Conservation (phyloP, 176 grass and related monocot species). For the Aegilops sharonensis region DNA sequence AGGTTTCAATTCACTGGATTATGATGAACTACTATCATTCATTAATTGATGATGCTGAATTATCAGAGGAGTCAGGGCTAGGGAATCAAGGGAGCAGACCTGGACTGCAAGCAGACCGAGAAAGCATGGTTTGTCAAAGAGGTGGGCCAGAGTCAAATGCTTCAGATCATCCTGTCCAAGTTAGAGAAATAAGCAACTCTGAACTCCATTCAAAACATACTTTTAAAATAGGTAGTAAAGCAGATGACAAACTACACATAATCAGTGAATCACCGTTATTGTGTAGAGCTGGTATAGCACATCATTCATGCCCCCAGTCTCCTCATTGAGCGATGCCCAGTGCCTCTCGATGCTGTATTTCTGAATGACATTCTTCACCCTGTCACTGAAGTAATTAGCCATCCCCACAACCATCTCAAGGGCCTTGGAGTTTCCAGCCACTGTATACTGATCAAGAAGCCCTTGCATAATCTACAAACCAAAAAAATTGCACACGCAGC, state of each 20-base stretch:
- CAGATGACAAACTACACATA: neutral
- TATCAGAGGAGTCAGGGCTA: neutral
- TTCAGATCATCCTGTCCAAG: conserved; percentile 70
- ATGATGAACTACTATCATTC: neutral
- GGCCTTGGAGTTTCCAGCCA: conserved; percentile 61
- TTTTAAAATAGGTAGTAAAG: neutral
- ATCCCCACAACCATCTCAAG: conserved; percentile 76
- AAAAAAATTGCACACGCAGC: neutral
- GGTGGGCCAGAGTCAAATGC: conserved; percentile 89
- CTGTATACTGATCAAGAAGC: conserved; percentile 84
- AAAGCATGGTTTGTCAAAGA: conserved; percentile 98
- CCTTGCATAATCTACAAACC: conserved; percentile 86
- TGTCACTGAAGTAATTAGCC: conserved; percentile 83
- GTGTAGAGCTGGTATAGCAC: conserved; percentile 85
- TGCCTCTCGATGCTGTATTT: conserved; percentile 94
- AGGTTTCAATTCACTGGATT: neutral
- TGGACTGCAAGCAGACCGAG: conserved; percentile 89
- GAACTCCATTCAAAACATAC: neutral
- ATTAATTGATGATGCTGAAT: neutral
- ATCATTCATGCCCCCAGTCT: conserved; percentile 98
- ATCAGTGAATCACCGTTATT: conserved; percentile 51
- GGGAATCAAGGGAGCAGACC: conserved; percentile 37
- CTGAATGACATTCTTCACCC: conserved; percentile 89
- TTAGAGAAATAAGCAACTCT: conserved; percentile 19
- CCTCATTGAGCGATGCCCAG: conserved; percentile 86